These are phyloP conservation scores for Jackrogersella minutella DNA, from an alignment of 495 filamentous ascomycete species.

Conservation along the genomic window DNA sequence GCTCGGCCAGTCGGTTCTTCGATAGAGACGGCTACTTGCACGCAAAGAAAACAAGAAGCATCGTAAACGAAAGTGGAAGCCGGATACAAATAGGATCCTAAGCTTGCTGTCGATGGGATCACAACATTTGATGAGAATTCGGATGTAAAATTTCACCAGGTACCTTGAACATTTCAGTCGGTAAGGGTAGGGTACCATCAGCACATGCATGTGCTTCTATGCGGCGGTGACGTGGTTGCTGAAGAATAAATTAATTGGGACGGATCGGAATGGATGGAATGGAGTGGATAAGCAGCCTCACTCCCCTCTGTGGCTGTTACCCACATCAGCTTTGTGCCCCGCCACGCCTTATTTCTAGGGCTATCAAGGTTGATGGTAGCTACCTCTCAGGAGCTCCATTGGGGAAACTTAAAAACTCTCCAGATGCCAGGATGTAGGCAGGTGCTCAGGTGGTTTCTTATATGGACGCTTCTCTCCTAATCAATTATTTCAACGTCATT, in stretches of 20 bases:
- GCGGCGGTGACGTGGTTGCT: constrained; percentile 43
- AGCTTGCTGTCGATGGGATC: constrained; percentile 21
- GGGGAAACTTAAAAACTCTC: too few species aligned
- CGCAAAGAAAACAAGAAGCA: constrained; percentile 24
- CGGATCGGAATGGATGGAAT: constrained; percentile 13
- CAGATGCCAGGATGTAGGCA: too few species aligned
- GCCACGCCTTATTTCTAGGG: constrained; percentile 7
- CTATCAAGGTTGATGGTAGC: neutral
- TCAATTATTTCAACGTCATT: too few species aligned
- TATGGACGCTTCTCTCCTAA: neutral
- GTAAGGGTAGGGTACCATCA: constrained; percentile 33
- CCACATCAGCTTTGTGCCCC: neutral
- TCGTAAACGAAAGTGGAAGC: constrained; percentile 23
- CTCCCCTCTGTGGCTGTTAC: constrained; percentile 24
- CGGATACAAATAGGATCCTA: constrained; percentile 28
- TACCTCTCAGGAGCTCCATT: neutral
- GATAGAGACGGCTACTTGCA: constrained; percentile 36
- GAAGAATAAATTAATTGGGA: constrained; percentile 37
- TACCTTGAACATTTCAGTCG: constrained; percentile 16
- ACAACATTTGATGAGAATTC: constrained; percentile 21
- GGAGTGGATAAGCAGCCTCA: constrained; percentile 11
- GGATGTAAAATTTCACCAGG: constrained; percentile 9
- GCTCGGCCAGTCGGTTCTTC: constrained; percentile 14
- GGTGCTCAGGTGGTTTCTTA: neutral
- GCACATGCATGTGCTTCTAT: constrained; percentile 33